A percentile compares a stretch with the other conserved stretches of the same genome.
Evolutionary conservation across 2,329 filamentous ascomycete species (phyloP).

Genomic region (Fusarium sp.): DNA sequence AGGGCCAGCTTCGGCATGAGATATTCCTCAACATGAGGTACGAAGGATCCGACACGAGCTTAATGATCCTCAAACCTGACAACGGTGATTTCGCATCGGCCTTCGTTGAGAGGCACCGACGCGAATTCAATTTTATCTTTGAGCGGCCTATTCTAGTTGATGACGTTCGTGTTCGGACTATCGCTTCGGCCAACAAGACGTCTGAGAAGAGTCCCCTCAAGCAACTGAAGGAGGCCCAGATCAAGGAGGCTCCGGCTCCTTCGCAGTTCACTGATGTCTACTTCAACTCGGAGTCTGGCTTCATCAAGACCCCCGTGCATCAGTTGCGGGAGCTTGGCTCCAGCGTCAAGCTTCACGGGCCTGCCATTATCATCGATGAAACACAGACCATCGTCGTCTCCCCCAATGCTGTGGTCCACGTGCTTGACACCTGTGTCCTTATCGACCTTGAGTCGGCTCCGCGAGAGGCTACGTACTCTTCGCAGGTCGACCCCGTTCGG

Average conservation of each 20-base stretch:
- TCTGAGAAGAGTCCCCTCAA: constrained; percentile 35
- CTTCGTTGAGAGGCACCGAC: constrained; percentile 77
- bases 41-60: constrained; percentile 55
- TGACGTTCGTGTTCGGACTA: constrained; percentile 55
- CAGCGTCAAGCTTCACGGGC: constrained; percentile 43
- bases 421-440: constrained; percentile 51
- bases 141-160: constrained; percentile 57
- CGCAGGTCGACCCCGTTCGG: constrained; percentile 74
- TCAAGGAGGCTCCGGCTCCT: neutral
- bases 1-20: constrained; percentile 55
- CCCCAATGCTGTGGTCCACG: constrained; percentile 47
- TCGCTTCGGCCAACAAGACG: constrained; percentile 2
- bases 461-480: constrained; percentile 5
- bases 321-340: constrained; percentile 38
- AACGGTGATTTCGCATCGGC: constrained; percentile 72
- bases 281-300: constrained; percentile 28
- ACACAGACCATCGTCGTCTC: constrained; percentile 79
- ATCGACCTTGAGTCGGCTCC: constrained; percentile 45
- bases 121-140: constrained; percentile 77
- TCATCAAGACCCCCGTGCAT: constrained; percentile 44
- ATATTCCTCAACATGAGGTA: constrained; percentile 59
- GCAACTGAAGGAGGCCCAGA: constrained; percentile 34
- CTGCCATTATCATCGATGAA: constrained; percentile 71
- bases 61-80: constrained; percentile 50
- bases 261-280: constrained; percentile 4